phyloP scores from a whole-genome alignment of 495 filamentous ascomycete species.

The Penicillium coffeae region DNA sequence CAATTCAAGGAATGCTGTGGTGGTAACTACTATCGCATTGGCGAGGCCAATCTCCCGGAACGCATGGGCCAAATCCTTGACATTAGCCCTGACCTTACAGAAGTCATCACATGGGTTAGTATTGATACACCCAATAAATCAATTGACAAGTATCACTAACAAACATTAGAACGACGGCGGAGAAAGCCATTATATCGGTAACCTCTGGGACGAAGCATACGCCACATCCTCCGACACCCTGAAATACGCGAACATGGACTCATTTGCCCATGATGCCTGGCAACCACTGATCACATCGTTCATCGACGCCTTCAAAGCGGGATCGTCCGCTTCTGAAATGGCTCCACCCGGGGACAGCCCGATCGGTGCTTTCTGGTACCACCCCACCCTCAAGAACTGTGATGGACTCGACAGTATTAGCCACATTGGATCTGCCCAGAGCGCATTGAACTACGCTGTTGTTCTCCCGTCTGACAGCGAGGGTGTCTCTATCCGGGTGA shows the following conservation, averaged over 20 bases:
- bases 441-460: slow-evolving; percentile 9
- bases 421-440: slow-evolving; percentile 5
- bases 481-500: slow-evolving; percentile 5
- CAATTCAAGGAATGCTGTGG: slow-evolving; percentile 41
- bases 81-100: slow-evolving; percentile 22
- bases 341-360: slow-evolving; percentile 1
- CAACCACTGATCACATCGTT: slow-evolving; percentile 28
- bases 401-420: slow-evolving; percentile 3
- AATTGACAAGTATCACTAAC: neutral
- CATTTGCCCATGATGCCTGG: slow-evolving; percentile 29
- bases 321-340: slow-evolving; percentile 6
- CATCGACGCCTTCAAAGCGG: slow-evolving; percentile 32
- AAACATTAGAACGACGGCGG: slow-evolving; percentile 32
- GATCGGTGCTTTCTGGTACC: slow-evolving; percentile 20
- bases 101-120: slow-evolving; percentile 27
- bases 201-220: slow-evolving; percentile 19
- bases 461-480: slow-evolving; percentile 7
- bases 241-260: slow-evolving; percentile 24
- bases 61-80: slow-evolving; percentile 25
- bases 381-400: slow-evolving; percentile 3
- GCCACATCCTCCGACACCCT: neutral
- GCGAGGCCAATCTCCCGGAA: slow-evolving; percentile 34
- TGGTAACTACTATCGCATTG: slow-evolving; percentile 38
- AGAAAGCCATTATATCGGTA: slow-evolving; percentile 46
- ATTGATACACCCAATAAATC: neutral